A percentile compares a stretch with the other conserved stretches of the same genome.
phyloP scores from a whole-genome alignment of 2,329 filamentous ascomycete genomes.

The Fusarium fracticaudum region DNA sequence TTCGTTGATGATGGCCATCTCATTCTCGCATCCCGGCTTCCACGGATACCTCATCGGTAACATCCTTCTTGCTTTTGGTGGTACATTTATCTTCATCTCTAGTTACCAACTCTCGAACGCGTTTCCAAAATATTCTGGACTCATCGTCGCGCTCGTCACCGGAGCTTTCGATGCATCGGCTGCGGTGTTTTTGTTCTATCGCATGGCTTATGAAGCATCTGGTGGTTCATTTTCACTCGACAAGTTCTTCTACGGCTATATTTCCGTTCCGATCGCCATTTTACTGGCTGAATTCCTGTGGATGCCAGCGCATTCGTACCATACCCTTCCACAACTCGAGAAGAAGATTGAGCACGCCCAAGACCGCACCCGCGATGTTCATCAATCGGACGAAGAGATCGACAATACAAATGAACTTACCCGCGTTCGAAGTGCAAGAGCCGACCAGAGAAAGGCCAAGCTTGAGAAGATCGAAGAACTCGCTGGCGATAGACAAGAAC shows the following conservation, averaged over 20 bases:
- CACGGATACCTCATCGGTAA: slow-evolving; percentile 81
- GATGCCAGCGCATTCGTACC: slow-evolving; percentile 54
- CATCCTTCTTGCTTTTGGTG: slow-evolving; percentile 77
- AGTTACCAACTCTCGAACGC: slow-evolving; percentile 85
- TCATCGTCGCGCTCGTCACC: slow-evolving; percentile 80
- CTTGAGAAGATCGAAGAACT: slow-evolving; percentile 71
- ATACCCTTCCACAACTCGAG: slow-evolving; percentile 51
- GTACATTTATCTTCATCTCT: slow-evolving; percentile 82
- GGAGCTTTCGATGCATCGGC: slow-evolving; percentile 86
- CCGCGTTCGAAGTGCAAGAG: slow-evolving; percentile 54
- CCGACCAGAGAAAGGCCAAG: slow-evolving; percentile 63
- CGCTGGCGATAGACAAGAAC: slow-evolving; percentile 65
- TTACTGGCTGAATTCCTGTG: slow-evolving; percentile 50
- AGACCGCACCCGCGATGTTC: slow-evolving; percentile 53
- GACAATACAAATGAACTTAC: slow-evolving; percentile 57
- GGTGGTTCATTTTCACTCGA: slow-evolving; percentile 48
- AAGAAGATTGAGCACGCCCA: slow-evolving; percentile 51
- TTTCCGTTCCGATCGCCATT: slow-evolving; percentile 49
- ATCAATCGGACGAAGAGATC: slow-evolving; percentile 65
- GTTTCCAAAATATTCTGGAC: slow-evolving; percentile 77
- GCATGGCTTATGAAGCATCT: slow-evolving; percentile 72
- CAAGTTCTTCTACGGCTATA: slow-evolving; percentile 54
- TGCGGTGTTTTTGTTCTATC: slow-evolving; percentile 78
- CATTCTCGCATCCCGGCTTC: slow-evolving; percentile 66
- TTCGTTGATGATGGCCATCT: slow-evolving; percentile 76